Base-by-base conservation (phyloP, 495 filamentous ascomycete genomes). In the Aspergillus ostianus region DNA sequence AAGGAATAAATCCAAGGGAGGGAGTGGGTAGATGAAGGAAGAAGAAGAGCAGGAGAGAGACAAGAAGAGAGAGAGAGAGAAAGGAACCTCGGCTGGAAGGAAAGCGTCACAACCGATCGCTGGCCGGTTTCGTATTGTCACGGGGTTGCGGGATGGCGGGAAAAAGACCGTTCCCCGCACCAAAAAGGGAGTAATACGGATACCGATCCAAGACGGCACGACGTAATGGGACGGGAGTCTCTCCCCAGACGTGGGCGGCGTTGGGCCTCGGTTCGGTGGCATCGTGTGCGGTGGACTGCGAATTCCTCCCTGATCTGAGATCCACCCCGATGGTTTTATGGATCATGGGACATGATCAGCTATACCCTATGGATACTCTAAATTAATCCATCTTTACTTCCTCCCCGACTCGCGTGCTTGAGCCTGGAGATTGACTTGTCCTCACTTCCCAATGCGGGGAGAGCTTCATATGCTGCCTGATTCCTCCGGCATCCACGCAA, bases 51-150 rank as follows among this genome's bases (percentile, higher is more conserved):
- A 57, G 46, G 53, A 60, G 54, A 45, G 45, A 57, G 56, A 59
- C 48, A 60, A 58, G 53, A 57, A 48, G 53, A 60, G 54, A 45
- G 45, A 57, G 56, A 57, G 54, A 52, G 54, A 41, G 6, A 54
- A 48, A 58, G 51, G 51, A 56, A 61, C 66, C 66, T 69, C 63
- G 66, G 66, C 54, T 64, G 58, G 52, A 64, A 29, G 51, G 56
- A 56, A 30, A 51, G 30, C 12, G 19, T 15, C 23, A 29, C 59
- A 57, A 27, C 53, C 53, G 53, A 59, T 53, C 58, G 57, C 23
- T 8, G 45, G 23, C 18, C 18, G 32, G 63, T 64, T 56, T 46
- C n/a, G 51, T 59, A 58, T 46, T 20, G 63, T 64, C 36, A 61
- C 27, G 18, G 41, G 54, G 52, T 20, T 13, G 32, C 53, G 12